Base-by-base conservation (phyloP, 2,329 filamentous ascomycete species). In the Akanthomyces dipterigenus region DNA sequence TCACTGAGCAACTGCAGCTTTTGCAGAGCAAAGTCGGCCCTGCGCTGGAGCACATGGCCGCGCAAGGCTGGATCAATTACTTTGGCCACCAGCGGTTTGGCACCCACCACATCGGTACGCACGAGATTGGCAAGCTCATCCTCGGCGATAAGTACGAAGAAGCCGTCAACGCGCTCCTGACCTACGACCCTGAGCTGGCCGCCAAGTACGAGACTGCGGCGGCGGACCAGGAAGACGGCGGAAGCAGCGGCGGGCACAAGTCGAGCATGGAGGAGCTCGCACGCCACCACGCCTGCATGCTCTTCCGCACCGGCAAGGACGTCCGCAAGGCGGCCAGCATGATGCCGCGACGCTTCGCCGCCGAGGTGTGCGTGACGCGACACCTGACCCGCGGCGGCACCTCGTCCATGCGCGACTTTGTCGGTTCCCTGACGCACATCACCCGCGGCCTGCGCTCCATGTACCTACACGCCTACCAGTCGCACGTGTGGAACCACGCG, bases 391-490 rank as follows among this genome's bases (percentile, higher is more conserved):
- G 80, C 62, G 74, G 78, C 60, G 75, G 77, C 48, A 70, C 65
- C 31, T 70, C 75, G 61, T 79, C 80, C 24, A 75, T 76, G 43
- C 82, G 81, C 48, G 93, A 99, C 74, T 95, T 85, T 71, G 82
- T 90, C 63, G 93, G 93, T 26, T 91, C 95, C 1, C 75, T 99
- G 56, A 83, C 88, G 70, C 82, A 83, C 59, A 93, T 99, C 64
- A 89, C 89, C 26, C 84, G 93, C 20, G 91, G 90, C 54, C 80
- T 98, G 68, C 85, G 92, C 48, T 84, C 91, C 62, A 97, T 99
- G 89, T 99, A 98, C 71, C 88, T 96, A 18, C 95, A 99, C 73
- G 93, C 95, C 5, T 98, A 97, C 75, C 95, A 99, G 73, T 96
- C 90, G 6, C 84, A 92, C 42, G 87, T 99, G 9, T 99, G 93